Conservation (phyloP, 2,329 filamentous ascomycete genomes). For the Diaporthe velutina region DNA sequence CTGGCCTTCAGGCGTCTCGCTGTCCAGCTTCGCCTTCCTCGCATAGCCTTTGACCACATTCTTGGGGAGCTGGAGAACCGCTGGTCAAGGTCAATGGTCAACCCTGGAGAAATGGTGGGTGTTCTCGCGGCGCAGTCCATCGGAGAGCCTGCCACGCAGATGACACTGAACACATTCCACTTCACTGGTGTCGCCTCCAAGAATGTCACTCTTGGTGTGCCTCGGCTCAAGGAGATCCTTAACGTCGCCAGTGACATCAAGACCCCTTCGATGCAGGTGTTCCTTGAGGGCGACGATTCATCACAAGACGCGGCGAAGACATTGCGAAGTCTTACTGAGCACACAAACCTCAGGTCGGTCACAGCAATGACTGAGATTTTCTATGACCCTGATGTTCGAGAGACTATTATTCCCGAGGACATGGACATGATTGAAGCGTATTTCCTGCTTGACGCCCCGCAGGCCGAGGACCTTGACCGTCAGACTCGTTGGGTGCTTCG, state of each 20-base stretch:
- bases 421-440: constrained; percentile 96
- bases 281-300: constrained; percentile 74
- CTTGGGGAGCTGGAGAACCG: constrained; percentile 90
- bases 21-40: constrained; percentile 86
- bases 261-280: constrained; percentile 96
- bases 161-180: constrained; percentile 99
- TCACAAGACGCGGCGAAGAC: constrained; percentile 81
- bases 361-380: constrained; percentile 95
- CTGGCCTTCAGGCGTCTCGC: constrained; percentile 95
- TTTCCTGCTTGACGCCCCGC: constrained; percentile 83
- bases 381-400: constrained; percentile 91
- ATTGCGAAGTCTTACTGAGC: constrained; percentile 90
- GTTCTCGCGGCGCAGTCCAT: constrained; percentile 98
- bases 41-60: constrained; percentile 92
- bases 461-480: constrained; percentile 72
- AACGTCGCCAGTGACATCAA: constrained; percentile 99
- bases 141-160: constrained; percentile 97
- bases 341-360: constrained; percentile 92
- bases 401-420: constrained; percentile 89
- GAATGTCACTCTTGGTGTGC: constrained; percentile 99
- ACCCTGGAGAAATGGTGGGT: constrained; percentile 98
- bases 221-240: constrained; percentile 98
- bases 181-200: constrained; percentile 99
- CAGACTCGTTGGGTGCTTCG: constrained; percentile 97
- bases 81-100: constrained; percentile 87